Percentiles rank a stretch among this genome's conserved stretches.
These are phyloP conservation scores for Nakazawaea wickerhamii DNA, from an alignment of 805 yeast species.

Conservation along the genomic window DNA sequence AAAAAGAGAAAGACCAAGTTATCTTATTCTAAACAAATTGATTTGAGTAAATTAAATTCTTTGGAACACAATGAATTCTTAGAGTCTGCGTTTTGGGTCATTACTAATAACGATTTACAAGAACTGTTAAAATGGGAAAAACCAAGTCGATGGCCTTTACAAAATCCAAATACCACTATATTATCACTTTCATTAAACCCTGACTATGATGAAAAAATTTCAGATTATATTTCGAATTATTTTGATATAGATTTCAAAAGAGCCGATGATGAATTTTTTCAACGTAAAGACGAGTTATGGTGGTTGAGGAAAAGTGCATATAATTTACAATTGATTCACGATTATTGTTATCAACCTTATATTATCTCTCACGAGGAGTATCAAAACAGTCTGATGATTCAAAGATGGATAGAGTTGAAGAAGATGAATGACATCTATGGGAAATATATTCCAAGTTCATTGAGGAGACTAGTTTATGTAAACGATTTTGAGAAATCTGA, in stretches of 20 bases:
- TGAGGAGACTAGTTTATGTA: slow-evolving; percentile 1
- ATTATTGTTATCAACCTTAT: slow-evolving; percentile 11
- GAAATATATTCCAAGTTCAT: slow-evolving; percentile 5
- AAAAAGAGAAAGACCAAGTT: slow-evolving; percentile 1
- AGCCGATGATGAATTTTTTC: slow-evolving; percentile 4
- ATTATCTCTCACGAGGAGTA: slow-evolving; percentile 10
- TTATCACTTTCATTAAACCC: slow-evolving; percentile 1
- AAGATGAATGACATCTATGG: slow-evolving; percentile 10
- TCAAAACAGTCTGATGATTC: slow-evolving; percentile 3
- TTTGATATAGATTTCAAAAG: slow-evolving; percentile 12
- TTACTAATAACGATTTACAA: slow-evolving; percentile 12
- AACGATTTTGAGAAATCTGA: background rate
- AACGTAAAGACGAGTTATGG: slow-evolving; percentile 12
- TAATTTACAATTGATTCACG: slow-evolving; percentile 8
- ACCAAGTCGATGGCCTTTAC: slow-evolving; percentile 12
- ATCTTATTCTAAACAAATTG: background rate
- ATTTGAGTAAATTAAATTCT: slow-evolving; percentile 5
- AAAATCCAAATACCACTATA: slow-evolving; percentile 13
- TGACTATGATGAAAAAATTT: slow-evolving; percentile 7
- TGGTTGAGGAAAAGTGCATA: slow-evolving; percentile 14
- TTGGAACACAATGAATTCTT: slow-evolving; percentile 10
- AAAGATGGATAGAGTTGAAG: slow-evolving; percentile 14
- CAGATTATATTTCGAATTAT: slow-evolving; percentile 6
- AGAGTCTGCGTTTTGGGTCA: slow-evolving; percentile 12
- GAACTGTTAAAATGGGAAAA: slow-evolving; percentile 11